phyloP scores from a whole-genome alignment of 2,329 filamentous ascomycete genomes.

The Colletotrichum trifolii region DNA sequence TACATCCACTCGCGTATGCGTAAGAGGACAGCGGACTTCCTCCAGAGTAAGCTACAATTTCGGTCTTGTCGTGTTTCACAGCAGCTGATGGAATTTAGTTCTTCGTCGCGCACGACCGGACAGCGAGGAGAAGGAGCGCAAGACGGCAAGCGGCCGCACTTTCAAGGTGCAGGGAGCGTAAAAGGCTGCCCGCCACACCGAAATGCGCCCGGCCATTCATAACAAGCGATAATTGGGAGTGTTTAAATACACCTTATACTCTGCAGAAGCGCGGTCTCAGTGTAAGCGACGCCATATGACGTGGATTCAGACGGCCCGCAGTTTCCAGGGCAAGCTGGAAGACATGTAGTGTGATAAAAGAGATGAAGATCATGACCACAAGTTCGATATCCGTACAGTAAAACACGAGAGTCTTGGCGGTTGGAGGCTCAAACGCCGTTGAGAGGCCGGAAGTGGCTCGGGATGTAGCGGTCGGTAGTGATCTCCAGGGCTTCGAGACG shows the following conservation, averaged over 20 bases:
- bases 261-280: not conserved
- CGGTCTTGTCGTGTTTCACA: not conserved
- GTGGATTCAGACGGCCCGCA: not conserved
- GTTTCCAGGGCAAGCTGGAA: not conserved
- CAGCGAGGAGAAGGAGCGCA: conserved; percentile 95
- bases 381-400: not conserved
- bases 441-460: not conserved
- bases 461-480: not conserved
- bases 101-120: conserved; percentile 94
- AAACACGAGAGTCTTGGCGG: conserved; percentile 13
- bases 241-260: not conserved
- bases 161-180: conserved; percentile 70
- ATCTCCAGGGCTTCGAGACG: conserved; percentile 11
- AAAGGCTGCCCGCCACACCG: not conserved
- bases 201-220: no score
- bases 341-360: conserved; percentile 9
- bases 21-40: conserved; percentile 95
- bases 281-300: conserved; percentile 16
- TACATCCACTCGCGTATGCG: conserved; percentile 99
- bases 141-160: conserved; percentile 95
- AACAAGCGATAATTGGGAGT: no score
- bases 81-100: conserved; percentile 63
- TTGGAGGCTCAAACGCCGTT: conserved; percentile 6
- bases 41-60: conserved; percentile 79
- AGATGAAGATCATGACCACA: conserved; percentile 26